Evolutionary conservation across 768 basidiomycete genomes (phyloP).

Genomic region (Auriscalpium microsporum): DNA sequence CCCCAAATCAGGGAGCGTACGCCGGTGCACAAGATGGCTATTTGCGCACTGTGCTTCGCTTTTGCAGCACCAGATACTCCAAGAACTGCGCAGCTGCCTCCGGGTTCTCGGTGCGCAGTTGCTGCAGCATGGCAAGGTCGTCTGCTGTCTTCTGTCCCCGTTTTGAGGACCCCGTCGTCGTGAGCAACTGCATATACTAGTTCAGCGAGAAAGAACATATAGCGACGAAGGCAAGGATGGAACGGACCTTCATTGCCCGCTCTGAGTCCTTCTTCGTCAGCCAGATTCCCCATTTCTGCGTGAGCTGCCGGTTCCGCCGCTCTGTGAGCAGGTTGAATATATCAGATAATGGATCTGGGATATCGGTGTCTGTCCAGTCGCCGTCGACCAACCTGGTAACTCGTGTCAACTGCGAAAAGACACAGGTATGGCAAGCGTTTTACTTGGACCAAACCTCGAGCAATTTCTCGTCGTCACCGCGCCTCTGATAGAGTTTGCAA

Average conservation of each 20-base stretch:
- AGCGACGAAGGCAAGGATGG: not conserved
- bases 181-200: constrained; percentile 43
- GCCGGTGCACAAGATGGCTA: not conserved
- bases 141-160: constrained; percentile 53
- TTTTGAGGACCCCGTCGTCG: constrained; percentile 44
- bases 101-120: constrained; percentile 48
- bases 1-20: not conserved
- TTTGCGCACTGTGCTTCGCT: constrained; percentile 46
- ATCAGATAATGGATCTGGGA: constrained; percentile 53
- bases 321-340: constrained; percentile 50
- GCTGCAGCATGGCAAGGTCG: constrained; percentile 46
- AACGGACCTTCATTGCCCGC: constrained; percentile 57
- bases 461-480: constrained; percentile 50
- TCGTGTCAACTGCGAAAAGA: not conserved
- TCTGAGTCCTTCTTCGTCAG: constrained; percentile 60
- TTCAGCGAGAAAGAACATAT: not conserved
- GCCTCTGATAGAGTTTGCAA: constrained; percentile 49
- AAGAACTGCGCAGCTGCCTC: constrained; percentile 62
- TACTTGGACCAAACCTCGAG: constrained; percentile 64
- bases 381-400: constrained; percentile 53
- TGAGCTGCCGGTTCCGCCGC: constrained; percentile 50
- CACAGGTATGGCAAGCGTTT: constrained; percentile 20
- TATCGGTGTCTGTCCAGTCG: constrained; percentile 52
- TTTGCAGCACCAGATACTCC: constrained; percentile 71
- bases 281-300: constrained; percentile 78